Base-by-base conservation (phyloP, 1,139 yeast genomes). In the Zygoascus meyerae region DNA sequence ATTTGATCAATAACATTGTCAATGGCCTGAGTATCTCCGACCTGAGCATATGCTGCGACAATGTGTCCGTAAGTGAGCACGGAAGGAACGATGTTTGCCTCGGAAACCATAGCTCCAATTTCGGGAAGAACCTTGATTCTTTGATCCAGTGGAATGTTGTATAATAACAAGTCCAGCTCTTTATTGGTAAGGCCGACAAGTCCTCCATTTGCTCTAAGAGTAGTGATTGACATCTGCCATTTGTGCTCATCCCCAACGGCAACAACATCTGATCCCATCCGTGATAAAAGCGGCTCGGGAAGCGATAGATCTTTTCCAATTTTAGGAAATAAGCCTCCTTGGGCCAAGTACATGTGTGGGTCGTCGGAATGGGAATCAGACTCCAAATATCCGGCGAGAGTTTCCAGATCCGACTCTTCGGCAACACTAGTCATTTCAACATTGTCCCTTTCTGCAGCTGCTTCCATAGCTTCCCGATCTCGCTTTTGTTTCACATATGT, bases 41-140 rank as follows among this genome's bases (percentile, higher is more conserved):
- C 45, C 17, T 62, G 58, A 2, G 71, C 71, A 49, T 67, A 66
- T 2, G 65, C 69, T 6, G 63, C 61, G 60, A 67, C 61, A 11
- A 62, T 52, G 28, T 52, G 50, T 32, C 67, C 68, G 33, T 52
- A 50, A 0, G 65, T 52, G 26, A 51, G 48, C 37, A 57, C 60
- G 18, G 64, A 44, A 11, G 55, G 56, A 18, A 36, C 40, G 15
- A 62, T 39, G 1, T 42, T 45, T 1, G 66, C 60, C 9, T 55
- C 56, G 2, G 45, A 40, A 39, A 64, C 50, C 63, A 65, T 56
- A 18, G 55, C 55, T 30, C 61, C 60, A 2, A 69, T 48, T 30
- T 48, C 28, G 0, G 59, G 53, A 6, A 57, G 47, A 1, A 46
- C 40, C 2, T 45, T 32, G 0, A 58, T 56, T 16, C 68, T 48